Conservation (phyloP, 23 red algal genomes). For the Gracilaria vermiculophylla region DNA sequence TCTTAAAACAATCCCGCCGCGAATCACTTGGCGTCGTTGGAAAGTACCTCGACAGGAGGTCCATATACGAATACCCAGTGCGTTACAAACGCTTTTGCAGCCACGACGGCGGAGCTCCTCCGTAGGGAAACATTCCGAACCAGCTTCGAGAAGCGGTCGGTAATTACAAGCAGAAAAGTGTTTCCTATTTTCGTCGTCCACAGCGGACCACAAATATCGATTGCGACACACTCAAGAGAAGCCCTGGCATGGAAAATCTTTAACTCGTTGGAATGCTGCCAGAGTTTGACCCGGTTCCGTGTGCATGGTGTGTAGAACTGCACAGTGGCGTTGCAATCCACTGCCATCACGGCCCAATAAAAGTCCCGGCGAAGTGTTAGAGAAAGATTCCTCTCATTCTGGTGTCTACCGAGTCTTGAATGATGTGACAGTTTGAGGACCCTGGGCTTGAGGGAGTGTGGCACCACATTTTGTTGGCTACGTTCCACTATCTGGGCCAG, state of each 20-base stretch:
- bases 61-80: constrained; percentile 23
- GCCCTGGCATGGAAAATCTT: not conserved
- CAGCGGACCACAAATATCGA: constrained; percentile 2
- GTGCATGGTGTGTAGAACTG: too few relatives aligned
- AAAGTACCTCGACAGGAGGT: not conserved
- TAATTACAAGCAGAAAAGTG: not conserved
- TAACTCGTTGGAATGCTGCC: not conserved
- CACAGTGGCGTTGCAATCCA: too few relatives aligned
- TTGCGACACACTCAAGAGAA: not conserved
- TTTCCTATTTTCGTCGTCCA: not conserved
- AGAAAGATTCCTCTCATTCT: not conserved
- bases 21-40: constrained; percentile 35
- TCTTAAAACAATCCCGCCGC: constrained; percentile 29
- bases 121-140: too few relatives aligned
- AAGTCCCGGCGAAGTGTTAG: constrained; percentile 6
- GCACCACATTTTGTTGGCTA: constrained; percentile 24
- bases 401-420: not conserved
- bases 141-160: too few relatives aligned
- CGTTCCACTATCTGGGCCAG: not conserved
- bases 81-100: constrained; percentile 5
- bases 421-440: constrained; percentile 2
- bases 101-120: too few relatives aligned
- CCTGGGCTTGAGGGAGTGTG: not conserved
- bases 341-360: not conserved
- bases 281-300: not conserved